These are phyloP conservation scores for Theobroma grandiflorum DNA, from an alignment of 441 rosid genomes.

Conservation along the genomic window DNA sequence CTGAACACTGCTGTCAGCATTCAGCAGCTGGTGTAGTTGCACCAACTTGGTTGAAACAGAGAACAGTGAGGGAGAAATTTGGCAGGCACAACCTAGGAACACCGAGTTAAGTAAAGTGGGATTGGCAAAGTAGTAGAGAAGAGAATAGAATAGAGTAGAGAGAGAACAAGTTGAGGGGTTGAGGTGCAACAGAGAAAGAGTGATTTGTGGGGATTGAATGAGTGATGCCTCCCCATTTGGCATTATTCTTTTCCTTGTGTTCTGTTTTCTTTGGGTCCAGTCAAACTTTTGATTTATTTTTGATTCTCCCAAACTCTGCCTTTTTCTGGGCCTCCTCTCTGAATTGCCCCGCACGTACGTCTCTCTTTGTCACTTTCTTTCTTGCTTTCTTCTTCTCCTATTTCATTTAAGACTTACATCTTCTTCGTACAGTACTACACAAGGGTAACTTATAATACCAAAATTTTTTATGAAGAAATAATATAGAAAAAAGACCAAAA, in stretches of 20 bases:
- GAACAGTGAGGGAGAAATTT: constrained; percentile 1
- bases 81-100: constrained; percentile 1
- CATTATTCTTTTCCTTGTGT: not conserved
- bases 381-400: not conserved
- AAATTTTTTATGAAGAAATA: too few species aligned
- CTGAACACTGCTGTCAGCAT: not conserved
- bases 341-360: constrained; percentile 41
- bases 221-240: not conserved
- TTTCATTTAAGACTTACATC: not conserved
- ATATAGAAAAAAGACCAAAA: too few species aligned
- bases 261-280: constrained; percentile 36
- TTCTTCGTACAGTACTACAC: not conserved
- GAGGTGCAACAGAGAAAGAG: constrained; percentile 15
- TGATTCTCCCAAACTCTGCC: constrained; percentile 27
- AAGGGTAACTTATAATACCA: too few species aligned
- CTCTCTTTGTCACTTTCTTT: constrained; percentile 12
- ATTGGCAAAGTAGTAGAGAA: not conserved
- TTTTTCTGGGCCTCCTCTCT: not conserved
- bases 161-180: not conserved
- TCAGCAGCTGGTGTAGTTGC: not conserved
- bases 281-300: constrained; percentile 56
- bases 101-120: not conserved
- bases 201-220: constrained; percentile 21
- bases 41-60: not conserved
- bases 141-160: not conserved